phyloP scores from a whole-genome alignment of 139 green algal genomes.

The Gonium pectorale region DNA sequence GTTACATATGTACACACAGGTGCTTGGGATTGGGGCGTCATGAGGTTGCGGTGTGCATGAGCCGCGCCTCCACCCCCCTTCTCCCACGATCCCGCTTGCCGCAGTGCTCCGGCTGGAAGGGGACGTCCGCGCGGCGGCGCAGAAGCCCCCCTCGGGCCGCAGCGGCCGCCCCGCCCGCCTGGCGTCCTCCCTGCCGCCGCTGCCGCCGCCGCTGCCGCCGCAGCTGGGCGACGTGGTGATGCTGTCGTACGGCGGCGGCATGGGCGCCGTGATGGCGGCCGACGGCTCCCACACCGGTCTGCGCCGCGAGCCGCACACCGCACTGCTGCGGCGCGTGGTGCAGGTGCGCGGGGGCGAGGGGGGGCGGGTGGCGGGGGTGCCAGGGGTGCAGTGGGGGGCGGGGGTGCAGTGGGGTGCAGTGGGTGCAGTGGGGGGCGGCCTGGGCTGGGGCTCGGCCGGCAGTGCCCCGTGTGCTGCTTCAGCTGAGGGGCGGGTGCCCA shows the following conservation, averaged over 20 bases:
- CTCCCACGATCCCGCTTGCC: too few relatives aligned
- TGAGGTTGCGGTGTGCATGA: too few relatives aligned
- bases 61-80: too few relatives aligned
- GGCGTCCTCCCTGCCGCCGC: constrained; percentile 7
- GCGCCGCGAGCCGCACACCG: background rate
- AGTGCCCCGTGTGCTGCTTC: too few relatives aligned
- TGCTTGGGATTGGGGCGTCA: too few relatives aligned
- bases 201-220: constrained; percentile 23
- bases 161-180: background rate
- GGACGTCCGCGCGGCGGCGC: background rate
- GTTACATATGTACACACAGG: too few relatives aligned
- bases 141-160: background rate
- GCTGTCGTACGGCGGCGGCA: constrained; percentile 26
- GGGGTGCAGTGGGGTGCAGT: background rate
- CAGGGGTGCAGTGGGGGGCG: background rate
- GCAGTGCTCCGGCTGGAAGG: too few relatives aligned
- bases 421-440: too few relatives aligned
- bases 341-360: constrained; percentile 3
- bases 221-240: constrained; percentile 38
- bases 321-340: constrained; percentile 8
- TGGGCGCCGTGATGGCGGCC: background rate
- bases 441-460: too few relatives aligned
- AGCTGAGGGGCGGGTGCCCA: too few relatives aligned
- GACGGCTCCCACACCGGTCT: background rate
- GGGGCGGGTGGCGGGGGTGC: background rate